Base-by-base conservation (phyloP, 164 flowering plant species). In the Liquidambar formosana region DNA sequence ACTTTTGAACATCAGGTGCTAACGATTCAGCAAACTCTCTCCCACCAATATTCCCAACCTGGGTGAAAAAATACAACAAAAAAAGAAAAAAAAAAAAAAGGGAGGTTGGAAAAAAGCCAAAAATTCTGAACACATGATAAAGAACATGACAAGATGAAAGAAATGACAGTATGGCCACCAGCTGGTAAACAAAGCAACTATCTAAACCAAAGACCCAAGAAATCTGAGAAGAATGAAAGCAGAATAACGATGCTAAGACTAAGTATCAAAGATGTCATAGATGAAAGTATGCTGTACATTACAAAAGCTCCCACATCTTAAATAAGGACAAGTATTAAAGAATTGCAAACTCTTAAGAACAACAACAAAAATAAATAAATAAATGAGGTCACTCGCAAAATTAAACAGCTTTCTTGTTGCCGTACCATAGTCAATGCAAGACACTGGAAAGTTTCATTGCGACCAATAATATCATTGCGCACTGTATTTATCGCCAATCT, bases 11-110 rank as follows among this genome's bases (percentile, higher is more conserved):
- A 87, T 96, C 97, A 72, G 97, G 96, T 57, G 99, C 97, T 73
- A 96, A 85, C 12, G 99, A 96, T 78, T 96, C 98, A 22, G 99
- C 89, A 80, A 96, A 96, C 58, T 96, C 99, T 83, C 99, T 86
- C 52, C 99, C 99, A 68, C 99, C 98, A 79, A 92, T 93, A 76
- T 96, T 96, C 21, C 99, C 99, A 73, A 94, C 98, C 98, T 96
- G 77, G 54, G 65, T 27, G 73, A 48, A 62, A 59, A 41, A 52
- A 52, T 61, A 57, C 28, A 56, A 19, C 67, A 44, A 5, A 58
- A 41, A 25, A 63, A 46, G 15, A 59, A 14, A 68, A n/a, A 44
- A 5, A 58, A 41, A 25, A 63, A 46, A 13, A 59, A 14, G 65
- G n/a, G 28, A 49, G 43, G 62, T 1, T 27, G 51, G 46, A 57